Evolutionary conservation across 257 asterid genomes (phyloP), one percentile per base, ranked within the genome.

Genomic region (Rubia yunnanensis): DNA sequence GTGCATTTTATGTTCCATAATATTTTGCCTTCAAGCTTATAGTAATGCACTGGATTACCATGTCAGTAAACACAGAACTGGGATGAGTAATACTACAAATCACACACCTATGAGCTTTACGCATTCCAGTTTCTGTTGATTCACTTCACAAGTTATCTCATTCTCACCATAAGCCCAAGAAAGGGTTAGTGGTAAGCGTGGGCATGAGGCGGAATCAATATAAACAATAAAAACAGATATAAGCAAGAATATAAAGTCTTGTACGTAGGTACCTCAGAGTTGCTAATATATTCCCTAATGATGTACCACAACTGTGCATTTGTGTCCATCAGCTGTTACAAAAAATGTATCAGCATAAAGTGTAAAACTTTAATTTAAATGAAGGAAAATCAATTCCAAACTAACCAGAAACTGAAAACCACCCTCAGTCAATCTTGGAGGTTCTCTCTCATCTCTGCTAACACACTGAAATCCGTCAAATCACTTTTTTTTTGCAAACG

Each of bases 241-340:
- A 52, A 5, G 14, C 30, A 60, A 34, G 46, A 55, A 35, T 35
- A 34, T 53, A 30, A 27, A 66, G 69, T 50, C 58, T 46, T 68
- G 31, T 28, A 27, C 55, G 60, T 63, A 35, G 13, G 65, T 89
- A 89, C 97, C 96, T 94, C 97, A 63, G 94, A 88, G 77, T 90
- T 88, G 65, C 74, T 85, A 70, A 94, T 94, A 78, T 90, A 94
- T 80, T 94, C 99, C 83, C 99, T 85, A 78, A 94, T 85, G 72
- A 94, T 94, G 84, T 88, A 94, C 97, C 99, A 94, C 76, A 94
- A 91, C 72, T 94, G 99, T 28, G 96, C 99, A 82, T 88, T 94
- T 32, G 95, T 94, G 36, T 94, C 99, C 99, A 94, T 88, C 80
- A 92, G 83, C 98, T 92, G 96, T 70, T 48, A 78, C 63, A 76